Evolutionary conservation across 257 asterid genomes (phyloP).

Genomic region (Mentha longifolia): DNA sequence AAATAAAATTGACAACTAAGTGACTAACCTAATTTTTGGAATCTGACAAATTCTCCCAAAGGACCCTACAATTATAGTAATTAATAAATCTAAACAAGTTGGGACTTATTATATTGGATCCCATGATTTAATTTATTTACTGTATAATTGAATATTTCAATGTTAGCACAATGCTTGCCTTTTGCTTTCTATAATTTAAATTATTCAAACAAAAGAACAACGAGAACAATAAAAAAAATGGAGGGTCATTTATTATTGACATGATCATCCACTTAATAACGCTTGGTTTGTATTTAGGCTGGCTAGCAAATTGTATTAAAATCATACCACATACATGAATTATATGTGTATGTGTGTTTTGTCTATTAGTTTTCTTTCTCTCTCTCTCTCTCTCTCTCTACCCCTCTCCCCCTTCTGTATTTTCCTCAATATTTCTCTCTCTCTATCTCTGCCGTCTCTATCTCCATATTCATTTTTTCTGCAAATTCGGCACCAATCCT

Average conservation of each 20-base stretch:
- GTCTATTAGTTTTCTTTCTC: background rate
- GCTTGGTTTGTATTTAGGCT: slow-evolving; percentile 17
- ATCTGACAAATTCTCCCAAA: too few relatives aligned
- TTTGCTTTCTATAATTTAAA: too few relatives aligned
- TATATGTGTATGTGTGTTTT: background rate
- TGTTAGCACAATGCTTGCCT: too few relatives aligned
- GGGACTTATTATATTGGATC: background rate
- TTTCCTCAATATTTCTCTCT: background rate
- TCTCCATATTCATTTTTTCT: slow-evolving; percentile 30
- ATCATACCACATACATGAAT: slow-evolving; percentile 23
- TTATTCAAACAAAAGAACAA: too few relatives aligned
- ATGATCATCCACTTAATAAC: slow-evolving; percentile 24
- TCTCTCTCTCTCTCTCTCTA: background rate
- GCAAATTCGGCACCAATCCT: slow-evolving; percentile 30
- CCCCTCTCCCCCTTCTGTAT: background rate
- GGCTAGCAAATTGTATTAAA: slow-evolving; percentile 2
- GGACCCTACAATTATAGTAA: too few relatives aligned
- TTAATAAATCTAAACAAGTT: too few relatives aligned
- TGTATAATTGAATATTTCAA: too few relatives aligned
- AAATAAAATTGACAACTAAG: too few relatives aligned
- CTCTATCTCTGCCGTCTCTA: slow-evolving; percentile 8
- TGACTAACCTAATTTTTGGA: too few relatives aligned
- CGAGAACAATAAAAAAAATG: background rate
- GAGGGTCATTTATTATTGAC: slow-evolving; percentile 10
- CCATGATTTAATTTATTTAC: too few relatives aligned